Evolutionary conservation across 139 green algal species (phyloP).

Genomic region (Micractinium sp.): DNA sequence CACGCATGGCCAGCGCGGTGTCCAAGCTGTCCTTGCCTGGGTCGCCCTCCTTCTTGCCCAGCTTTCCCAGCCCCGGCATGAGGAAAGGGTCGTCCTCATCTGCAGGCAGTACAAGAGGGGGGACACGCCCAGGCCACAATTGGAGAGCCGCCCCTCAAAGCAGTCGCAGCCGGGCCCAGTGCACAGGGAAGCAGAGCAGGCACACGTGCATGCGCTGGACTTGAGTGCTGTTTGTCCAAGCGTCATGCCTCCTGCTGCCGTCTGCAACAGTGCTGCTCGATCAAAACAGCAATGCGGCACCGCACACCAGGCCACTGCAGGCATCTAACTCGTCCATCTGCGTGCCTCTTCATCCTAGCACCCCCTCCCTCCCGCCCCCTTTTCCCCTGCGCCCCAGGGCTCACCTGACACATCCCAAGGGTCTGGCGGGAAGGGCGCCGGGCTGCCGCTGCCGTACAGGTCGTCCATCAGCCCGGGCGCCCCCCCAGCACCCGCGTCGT

Average conservation of each 20-base stretch:
- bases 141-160: too few species aligned
- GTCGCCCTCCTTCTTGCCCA: neutral
- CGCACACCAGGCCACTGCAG: neutral
- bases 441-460: neutral
- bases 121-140: too few species aligned
- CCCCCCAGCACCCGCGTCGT: neutral
- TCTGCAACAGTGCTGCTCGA: too few species aligned
- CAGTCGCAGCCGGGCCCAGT: too few species aligned
- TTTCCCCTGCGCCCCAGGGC: neutral
- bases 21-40: neutral
- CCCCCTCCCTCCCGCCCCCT: too few species aligned
- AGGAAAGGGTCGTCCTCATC: slow-evolving; percentile 13
- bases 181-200: too few species aligned
- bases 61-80: neutral
- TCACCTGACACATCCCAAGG: slow-evolving; percentile 18
- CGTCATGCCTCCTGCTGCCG: too few species aligned
- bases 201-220: too few species aligned
- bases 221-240: too few species aligned
- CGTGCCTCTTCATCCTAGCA: neutral
- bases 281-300: neutral
- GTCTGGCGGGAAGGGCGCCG: neutral
- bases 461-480: neutral
- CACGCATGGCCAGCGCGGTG: neutral
- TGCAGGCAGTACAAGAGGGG: too few species aligned
- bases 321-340: neutral